A percentile compares a stretch with the other conserved stretches of the same genome.
Evolutionary conservation across 495 filamentous ascomycete species (phyloP).

Genomic region (Podospora fimiseda): DNA sequence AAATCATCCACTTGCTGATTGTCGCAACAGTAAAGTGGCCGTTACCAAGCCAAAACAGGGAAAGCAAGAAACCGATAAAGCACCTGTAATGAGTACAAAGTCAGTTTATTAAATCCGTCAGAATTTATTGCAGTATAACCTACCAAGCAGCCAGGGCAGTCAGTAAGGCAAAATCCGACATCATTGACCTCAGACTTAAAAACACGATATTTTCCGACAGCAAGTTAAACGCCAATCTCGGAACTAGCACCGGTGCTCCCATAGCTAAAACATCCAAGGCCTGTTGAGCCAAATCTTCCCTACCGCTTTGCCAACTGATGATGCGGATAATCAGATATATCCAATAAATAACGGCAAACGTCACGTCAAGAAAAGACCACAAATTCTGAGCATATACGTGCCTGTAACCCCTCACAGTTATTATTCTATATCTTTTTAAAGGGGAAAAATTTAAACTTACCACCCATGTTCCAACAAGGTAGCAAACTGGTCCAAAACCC

Average conservation of each 20-base stretch:
- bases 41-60: slow-evolving; percentile 59
- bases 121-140: neutral
- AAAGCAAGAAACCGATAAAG: slow-evolving; percentile 64
- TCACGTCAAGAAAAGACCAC: slow-evolving; percentile 71
- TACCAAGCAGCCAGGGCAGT: slow-evolving; percentile 58
- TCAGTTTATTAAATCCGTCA: neutral
- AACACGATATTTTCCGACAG: slow-evolving; percentile 70
- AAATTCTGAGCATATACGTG: slow-evolving; percentile 70
- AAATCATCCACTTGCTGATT: slow-evolving; percentile 74
- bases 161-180: slow-evolving; percentile 62
- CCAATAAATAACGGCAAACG: slow-evolving; percentile 56
- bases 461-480: slow-evolving; percentile 66
- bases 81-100: slow-evolving; percentile 29
- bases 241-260: slow-evolving; percentile 62
- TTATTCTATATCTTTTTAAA: neutral
- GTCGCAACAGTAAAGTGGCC: slow-evolving; percentile 42
- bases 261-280: slow-evolving; percentile 63
- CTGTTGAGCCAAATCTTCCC: slow-evolving; percentile 38
- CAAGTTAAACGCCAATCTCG: slow-evolving; percentile 67
- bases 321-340: slow-evolving; percentile 55
- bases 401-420: slow-evolving; percentile 37
- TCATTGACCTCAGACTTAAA: slow-evolving; percentile 65
- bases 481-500: slow-evolving; percentile 66
- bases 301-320: slow-evolving; percentile 43
- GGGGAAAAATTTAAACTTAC: no score